Conservation (phyloP, 768 basidiomycete genomes). For the Tylopilus vinaceipallidus region DNA sequence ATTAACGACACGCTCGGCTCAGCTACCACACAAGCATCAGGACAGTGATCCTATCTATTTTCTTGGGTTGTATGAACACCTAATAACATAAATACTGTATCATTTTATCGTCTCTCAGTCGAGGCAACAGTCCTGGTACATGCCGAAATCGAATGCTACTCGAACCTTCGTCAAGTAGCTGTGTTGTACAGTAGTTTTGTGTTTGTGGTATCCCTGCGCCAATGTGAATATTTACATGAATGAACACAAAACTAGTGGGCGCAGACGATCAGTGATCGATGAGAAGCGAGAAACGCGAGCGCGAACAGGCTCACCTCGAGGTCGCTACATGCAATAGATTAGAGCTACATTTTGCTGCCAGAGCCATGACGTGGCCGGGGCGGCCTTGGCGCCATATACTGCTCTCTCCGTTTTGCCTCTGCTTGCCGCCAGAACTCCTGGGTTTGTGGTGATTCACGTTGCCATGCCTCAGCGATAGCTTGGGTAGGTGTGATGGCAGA, state of each 20-base stretch:
- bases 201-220: conserved; percentile 19
- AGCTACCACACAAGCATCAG: conserved; percentile 5
- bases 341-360: conserved; percentile 53
- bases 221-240: conserved; percentile 31
- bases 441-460: conserved; percentile 54
- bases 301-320: conserved; percentile 15
- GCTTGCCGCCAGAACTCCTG: conserved; percentile 60
- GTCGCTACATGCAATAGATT: conserved; percentile 13
- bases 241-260: conserved; percentile 28
- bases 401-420: conserved; percentile 45
- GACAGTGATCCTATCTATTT: conserved; percentile 25
- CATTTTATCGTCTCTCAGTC: conserved; percentile 10
- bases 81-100: conserved; percentile 26
- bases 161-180: conserved; percentile 11
- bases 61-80: conserved; percentile 20
- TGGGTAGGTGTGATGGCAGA: conserved; percentile 49
- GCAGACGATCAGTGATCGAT: conserved; percentile 4
- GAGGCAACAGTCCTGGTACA: conserved; percentile 11
- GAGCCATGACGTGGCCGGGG: conserved; percentile 34
- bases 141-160: conserved; percentile 14
- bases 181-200: conserved; percentile 25
- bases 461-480: conserved; percentile 70
- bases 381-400: conserved; percentile 41
- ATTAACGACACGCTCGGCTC: conserved; percentile 14
- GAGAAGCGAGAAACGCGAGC: not conserved